Conservation (phyloP, 768 basidiomycete genomes). For the Termitomyces sp. region DNA sequence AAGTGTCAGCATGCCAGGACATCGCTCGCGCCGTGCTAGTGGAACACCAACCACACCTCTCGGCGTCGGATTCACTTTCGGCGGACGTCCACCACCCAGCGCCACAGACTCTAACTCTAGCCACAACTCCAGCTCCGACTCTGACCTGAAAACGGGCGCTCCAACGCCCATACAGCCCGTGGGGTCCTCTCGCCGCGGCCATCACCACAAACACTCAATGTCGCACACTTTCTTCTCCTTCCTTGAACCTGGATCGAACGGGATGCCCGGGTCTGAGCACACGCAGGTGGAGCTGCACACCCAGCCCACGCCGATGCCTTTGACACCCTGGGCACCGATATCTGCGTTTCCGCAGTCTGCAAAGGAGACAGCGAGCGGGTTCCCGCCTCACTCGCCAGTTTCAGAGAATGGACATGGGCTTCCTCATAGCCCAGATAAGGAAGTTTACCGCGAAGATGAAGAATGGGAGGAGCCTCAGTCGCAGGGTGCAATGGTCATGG, state of each 20-base stretch:
- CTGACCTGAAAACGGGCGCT: background rate
- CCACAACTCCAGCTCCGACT: slow-evolving; percentile 12
- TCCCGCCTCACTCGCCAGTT: slow-evolving; percentile 10
- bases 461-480: background rate
- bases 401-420: slow-evolving; percentile 11
- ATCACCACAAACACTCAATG: slow-evolving; percentile 90
- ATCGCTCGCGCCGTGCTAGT: slow-evolving; percentile 17
- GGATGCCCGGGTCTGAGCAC: slow-evolving; percentile 1
- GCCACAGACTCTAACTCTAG: slow-evolving; percentile 19
- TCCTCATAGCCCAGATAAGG: background rate
- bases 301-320: slow-evolving; percentile 51
- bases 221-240: slow-evolving; percentile 97
- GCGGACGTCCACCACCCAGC: slow-evolving; percentile 40
- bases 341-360: slow-evolving; percentile 32
- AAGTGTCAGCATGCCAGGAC: slow-evolving; percentile 34
- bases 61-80: slow-evolving; percentile 60
- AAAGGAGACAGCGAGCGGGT: slow-evolving; percentile 17
- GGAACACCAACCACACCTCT: slow-evolving; percentile 31
- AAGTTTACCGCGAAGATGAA: background rate
- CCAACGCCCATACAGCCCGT: slow-evolving; percentile 12
- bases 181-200: slow-evolving; percentile 51
- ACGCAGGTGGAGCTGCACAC: slow-evolving; percentile 39
- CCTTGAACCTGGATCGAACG: slow-evolving; percentile 62
- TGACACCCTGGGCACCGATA: slow-evolving; percentile 65
- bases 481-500: slow-evolving; percentile 13